These are phyloP conservation scores for Purpureocillium lavendulum DNA, from an alignment of 2,329 filamentous ascomycete genomes.

Conservation along the genomic window DNA sequence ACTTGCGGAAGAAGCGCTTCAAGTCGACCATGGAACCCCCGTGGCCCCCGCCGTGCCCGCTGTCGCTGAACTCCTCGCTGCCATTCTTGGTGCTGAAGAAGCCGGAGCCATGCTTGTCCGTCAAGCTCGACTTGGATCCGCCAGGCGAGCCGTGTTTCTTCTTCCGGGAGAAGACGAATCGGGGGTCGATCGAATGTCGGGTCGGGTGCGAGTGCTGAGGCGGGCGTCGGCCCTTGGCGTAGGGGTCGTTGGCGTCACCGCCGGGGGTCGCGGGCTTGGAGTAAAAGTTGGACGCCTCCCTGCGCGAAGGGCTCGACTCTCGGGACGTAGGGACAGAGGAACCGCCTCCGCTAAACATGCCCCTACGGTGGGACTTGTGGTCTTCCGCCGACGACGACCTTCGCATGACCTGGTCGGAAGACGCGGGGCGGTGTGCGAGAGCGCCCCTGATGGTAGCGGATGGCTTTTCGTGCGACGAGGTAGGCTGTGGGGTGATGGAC, in stretches of 20 bases:
- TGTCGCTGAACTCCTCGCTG: conserved; percentile 24
- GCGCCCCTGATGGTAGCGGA: conserved; percentile 31
- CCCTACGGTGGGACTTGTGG: conserved; percentile 38
- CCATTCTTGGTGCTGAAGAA: conserved; percentile 24
- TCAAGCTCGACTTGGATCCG: conserved; percentile 41
- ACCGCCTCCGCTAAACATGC: conserved; percentile 43
- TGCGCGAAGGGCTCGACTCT: conserved; percentile 56
- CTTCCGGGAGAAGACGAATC: conserved; percentile 75
- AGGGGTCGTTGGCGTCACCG: conserved; percentile 76
- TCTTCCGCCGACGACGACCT: conserved; percentile 32
- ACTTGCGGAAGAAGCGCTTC: conserved; percentile 91
- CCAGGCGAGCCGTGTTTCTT: conserved; percentile 56
- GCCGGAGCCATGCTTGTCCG: conserved; percentile 46
- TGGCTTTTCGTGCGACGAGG: conserved; percentile 44
- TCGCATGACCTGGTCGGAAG: conserved; percentile 32
- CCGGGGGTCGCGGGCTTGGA: conserved; percentile 70
- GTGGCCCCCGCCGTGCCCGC: conserved; percentile 15
- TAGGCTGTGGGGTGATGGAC: conserved; percentile 63
- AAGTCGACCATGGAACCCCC: conserved; percentile 88
- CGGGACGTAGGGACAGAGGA: conserved; percentile 50
- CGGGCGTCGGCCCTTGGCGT: conserved; percentile 71
- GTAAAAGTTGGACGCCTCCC: conserved; percentile 54
- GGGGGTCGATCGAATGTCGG: conserved; percentile 59
- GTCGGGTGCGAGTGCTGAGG: conserved; percentile 58
- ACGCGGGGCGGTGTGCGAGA: conserved; percentile 32